phyloP scores from a whole-genome alignment of 768 basidiomycete species.

The Strobilomyces confusus region DNA sequence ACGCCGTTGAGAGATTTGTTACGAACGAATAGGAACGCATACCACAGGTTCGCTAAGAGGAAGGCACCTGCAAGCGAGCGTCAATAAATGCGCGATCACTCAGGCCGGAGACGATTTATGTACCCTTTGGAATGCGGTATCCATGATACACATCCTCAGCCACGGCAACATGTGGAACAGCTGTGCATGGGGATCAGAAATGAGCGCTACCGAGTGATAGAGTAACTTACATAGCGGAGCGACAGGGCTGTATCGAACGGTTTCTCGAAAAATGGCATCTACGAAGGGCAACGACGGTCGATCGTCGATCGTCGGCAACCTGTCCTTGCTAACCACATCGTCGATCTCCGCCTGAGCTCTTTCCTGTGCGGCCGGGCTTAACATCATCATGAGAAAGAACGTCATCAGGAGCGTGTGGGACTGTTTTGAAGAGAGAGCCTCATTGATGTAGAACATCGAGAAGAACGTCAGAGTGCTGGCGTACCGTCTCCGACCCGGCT shows the following conservation, averaged over 20 bases:
- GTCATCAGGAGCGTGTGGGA: too few relatives aligned
- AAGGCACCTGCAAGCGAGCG: not conserved
- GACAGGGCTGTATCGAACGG: not conserved
- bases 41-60: too few relatives aligned
- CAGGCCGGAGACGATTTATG: not conserved
- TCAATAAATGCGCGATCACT: not conserved
- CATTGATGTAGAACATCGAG: not conserved
- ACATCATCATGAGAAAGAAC: too few relatives aligned
- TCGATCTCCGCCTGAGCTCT: constrained; percentile 12
- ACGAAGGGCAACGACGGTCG: not conserved
- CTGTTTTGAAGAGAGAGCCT: not conserved
- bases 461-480: not conserved
- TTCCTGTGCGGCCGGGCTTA: not conserved
- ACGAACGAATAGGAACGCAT: too few relatives aligned
- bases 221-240: not conserved
- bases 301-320: not conserved
- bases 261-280: constrained; percentile 5
- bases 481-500: not conserved
- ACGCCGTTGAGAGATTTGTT: too few relatives aligned
- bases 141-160: too few relatives aligned
- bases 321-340: not conserved
- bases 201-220: not conserved
- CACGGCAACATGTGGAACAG: not conserved
- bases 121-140: not conserved
- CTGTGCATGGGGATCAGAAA: not conserved